Base-by-base conservation (phyloP, 148 eudicot genomes). In the Amaranthus cruentus region DNA sequence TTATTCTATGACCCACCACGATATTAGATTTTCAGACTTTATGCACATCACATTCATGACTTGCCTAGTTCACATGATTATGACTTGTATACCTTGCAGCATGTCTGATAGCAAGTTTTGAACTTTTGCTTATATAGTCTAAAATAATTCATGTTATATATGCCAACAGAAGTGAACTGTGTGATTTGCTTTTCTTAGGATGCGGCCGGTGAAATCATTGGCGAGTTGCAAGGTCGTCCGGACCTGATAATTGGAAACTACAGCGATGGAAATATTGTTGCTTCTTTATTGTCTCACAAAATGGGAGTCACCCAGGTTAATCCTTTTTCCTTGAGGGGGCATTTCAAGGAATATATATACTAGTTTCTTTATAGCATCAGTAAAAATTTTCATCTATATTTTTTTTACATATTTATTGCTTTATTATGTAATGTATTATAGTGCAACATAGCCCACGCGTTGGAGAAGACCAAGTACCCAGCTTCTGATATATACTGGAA, bases 381-480 rank as follows among this genome's bases (percentile, higher is more conserved):
- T 13, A 21, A 48, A 28, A 65, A 9, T 65, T 68, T 21, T 62
- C 38, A 14, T 57, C 12, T 13, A 46, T 47, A 54, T 14, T 68
- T 63, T n/a, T 38, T 62, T 69, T 70, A 12, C 62, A 56, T 64
- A 48, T 48, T 62, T 49, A 62, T 69, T 9, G 53, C 14, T 58
- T 4, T 57, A 28, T 28, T 28, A 56, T 63, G 50, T 71, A 18
- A 76, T 6, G n/a, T 71, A 11, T 70, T 72, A 64, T 85, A 96
- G 97, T 96, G 99, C 77, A 92, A 83, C 50, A 92, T 96, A 74
- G 99, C 99, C 2, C 99, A 96, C 74, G 99, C 99, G 51, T 78
- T 96, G 91, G 97, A 96, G 88, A 96, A 92, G 79, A 92, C 99
- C 48, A 96, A 96, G 81, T 96, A 96, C 81, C 99, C 99, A 43